Base-by-base conservation (phyloP, 169 alveolate species). In the Cryptosporidium sp. region DNA sequence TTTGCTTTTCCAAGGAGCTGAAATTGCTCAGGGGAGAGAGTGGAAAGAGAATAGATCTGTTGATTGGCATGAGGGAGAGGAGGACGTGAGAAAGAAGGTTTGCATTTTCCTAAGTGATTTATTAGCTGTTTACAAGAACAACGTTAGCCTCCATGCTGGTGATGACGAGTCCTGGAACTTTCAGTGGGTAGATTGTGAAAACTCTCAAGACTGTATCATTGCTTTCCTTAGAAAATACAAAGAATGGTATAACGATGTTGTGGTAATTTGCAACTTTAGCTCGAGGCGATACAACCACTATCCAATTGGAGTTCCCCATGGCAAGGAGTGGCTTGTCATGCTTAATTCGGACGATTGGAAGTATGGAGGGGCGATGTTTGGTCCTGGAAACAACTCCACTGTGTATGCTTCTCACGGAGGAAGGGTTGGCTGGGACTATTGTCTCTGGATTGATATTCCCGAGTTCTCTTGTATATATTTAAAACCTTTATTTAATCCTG, bases 61-160 rank as follows among this genome's bases (percentile, higher is more conserved):
- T 8, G 95, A 93, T 68, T 93, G 95, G 95, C 93, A 93, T 80
- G 95, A 93, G 39, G 93, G 94, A 18, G 93, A 93, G 33, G 95
- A 93, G 69, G 93, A 86, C 23, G 71, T 84, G 26, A 89, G 95
- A 52, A 91, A 85, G 35, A 93, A 91, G 52, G 74, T 85, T 37
- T 91, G 93, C 41, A 71, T 93, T 4, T 93, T 91, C 86, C 80
- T 93, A 18, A 80, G 92, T 29, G 94, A 93, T 69, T 92, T 93
- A 33, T 52, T 93, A 70, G 92, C 84, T 23, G 69, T 75, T 31
- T 93, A 93, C 91, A 91, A 51, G 45, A 31, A 51, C 35, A 85
- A 91, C 71, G 86, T 86, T 21, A 93, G 94, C 35, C 86, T 93
- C 48, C 92, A 93, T 73, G 94, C 94, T 9, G 95, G 95, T 9